Evolutionary conservation across 495 filamentous ascomycete genomes (phyloP).

Genomic region (Tuber microsphaerosporum): DNA sequence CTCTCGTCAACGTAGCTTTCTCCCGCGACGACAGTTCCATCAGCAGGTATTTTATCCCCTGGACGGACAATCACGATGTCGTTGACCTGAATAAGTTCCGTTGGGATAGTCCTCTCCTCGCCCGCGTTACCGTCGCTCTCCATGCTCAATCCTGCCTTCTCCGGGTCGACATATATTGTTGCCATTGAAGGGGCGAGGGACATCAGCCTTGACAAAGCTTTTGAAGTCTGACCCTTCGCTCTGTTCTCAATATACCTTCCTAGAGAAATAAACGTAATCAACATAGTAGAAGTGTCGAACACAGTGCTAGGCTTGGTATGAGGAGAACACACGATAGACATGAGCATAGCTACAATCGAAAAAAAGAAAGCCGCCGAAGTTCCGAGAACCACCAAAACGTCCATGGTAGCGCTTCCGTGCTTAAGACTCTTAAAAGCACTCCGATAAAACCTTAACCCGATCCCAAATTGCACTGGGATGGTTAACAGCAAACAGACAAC

Average conservation of each 20-base stretch:
- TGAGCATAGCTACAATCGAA: constrained; percentile 78
- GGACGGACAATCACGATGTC: constrained; percentile 89
- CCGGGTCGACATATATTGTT: constrained; percentile 93
- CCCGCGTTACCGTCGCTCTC: constrained; percentile 49
- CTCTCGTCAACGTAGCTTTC: constrained; percentile 94
- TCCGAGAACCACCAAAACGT: constrained; percentile 87
- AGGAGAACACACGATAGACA: constrained; percentile 62
- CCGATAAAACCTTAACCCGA: constrained; percentile 85
- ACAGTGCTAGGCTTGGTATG: constrained; percentile 76
- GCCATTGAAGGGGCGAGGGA: constrained; percentile 92
- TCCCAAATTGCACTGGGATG: constrained; percentile 90
- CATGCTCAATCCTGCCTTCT: constrained; percentile 56
- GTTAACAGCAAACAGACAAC: constrained; percentile 74
- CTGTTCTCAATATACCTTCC: constrained; percentile 90
- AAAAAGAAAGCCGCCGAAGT: constrained; percentile 99
- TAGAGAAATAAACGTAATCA: constrained; percentile 91
- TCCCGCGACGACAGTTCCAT: constrained; percentile 77
- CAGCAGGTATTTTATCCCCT: constrained; percentile 93
- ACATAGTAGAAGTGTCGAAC: constrained; percentile 97
- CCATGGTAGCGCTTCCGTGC: constrained; percentile 91
- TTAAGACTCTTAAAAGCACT: constrained; percentile 84
- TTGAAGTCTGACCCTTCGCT: constrained; percentile 94
- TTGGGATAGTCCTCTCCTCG: constrained; percentile 78
- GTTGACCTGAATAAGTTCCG: constrained; percentile 88
- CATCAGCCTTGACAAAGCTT: constrained; percentile 91